These are phyloP conservation scores for Cercospora beticola DNA, from an alignment of 2,329 filamentous ascomycete species.

Conservation along the genomic window DNA sequence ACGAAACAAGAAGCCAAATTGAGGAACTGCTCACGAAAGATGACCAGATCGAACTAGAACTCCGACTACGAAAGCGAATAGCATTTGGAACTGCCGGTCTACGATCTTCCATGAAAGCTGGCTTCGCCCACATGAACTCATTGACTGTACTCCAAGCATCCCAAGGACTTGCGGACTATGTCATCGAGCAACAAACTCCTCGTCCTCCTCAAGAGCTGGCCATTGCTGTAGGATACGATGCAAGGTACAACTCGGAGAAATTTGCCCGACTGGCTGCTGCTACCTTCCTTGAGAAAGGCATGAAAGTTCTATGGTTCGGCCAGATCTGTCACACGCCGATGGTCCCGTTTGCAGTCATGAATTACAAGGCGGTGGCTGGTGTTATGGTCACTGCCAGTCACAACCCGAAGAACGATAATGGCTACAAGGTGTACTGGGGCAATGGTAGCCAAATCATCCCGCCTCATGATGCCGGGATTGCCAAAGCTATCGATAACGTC, in stretches of 20 bases:
- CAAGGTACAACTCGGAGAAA: conserved; percentile 60
- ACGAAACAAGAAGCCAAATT: conserved; percentile 55
- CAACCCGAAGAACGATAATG: conserved; percentile 64
- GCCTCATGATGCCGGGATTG: conserved; percentile 60
- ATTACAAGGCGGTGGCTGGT: conserved; percentile 57
- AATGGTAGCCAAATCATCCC: conserved; percentile 67
- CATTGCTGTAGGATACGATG: conserved; percentile 63
- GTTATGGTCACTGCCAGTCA: conserved; percentile 68
- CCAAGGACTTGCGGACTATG: conserved; percentile 63
- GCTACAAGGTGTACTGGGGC: conserved; percentile 66
- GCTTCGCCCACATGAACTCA: conserved; percentile 53
- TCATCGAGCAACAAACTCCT: conserved; percentile 46
- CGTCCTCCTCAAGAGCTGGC: conserved; percentile 42
- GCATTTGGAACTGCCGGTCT: conserved; percentile 64
- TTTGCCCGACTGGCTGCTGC: conserved; percentile 62
- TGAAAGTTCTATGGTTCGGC: conserved; percentile 62
- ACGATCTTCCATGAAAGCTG: conserved; percentile 64
- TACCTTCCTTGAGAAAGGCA: conserved; percentile 58
- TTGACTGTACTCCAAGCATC: conserved; percentile 54
- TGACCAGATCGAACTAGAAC: conserved; percentile 52
- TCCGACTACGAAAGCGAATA: conserved; percentile 56
- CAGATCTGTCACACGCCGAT: conserved; percentile 59
- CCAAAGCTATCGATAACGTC: conserved; percentile 56
- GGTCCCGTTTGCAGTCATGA: conserved; percentile 60
- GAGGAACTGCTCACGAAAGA: conserved; percentile 48